Evolutionary conservation across 768 basidiomycete genomes (phyloP).

Genomic region (Artomyces pyxidatus): DNA sequence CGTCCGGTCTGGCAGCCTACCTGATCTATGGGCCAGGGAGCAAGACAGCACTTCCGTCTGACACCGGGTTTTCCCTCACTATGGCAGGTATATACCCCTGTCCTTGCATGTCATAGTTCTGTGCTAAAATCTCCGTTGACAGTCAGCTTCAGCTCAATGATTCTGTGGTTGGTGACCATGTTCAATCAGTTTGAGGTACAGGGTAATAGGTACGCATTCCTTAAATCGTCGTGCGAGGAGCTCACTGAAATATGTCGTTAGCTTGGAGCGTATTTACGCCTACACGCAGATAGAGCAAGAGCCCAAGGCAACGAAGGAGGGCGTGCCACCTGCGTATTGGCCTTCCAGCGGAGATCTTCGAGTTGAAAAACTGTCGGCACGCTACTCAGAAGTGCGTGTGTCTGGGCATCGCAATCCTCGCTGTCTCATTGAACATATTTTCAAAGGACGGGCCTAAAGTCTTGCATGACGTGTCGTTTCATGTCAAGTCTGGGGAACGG

Average conservation of each 20-base stretch:
- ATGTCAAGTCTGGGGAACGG: slow-evolving; percentile 47
- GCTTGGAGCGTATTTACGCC: slow-evolving; percentile 43
- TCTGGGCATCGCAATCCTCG: background rate
- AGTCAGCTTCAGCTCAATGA: slow-evolving; percentile 48
- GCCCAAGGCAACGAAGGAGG: slow-evolving; percentile 28
- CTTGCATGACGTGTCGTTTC: slow-evolving; percentile 42
- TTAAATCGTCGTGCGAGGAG: background rate
- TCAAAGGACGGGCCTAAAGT: slow-evolving; percentile 44
- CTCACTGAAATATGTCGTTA: slow-evolving; percentile 11
- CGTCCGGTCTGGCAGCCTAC: slow-evolving; percentile 41
- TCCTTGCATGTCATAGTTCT: background rate
- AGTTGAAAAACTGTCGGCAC: slow-evolving; percentile 44
- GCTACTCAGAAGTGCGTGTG: slow-evolving; percentile 30
- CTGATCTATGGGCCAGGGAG: slow-evolving; percentile 38
- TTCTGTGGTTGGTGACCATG: slow-evolving; percentile 40
- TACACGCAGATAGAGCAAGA: slow-evolving; percentile 53
- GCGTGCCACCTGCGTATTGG: slow-evolving; percentile 56
- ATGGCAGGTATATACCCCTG: slow-evolving; percentile 28
- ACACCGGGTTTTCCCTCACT: slow-evolving; percentile 32
- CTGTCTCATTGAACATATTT: background rate
- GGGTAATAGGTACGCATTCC: slow-evolving; percentile 20
- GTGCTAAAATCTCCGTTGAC: background rate
- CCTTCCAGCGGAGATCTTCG: slow-evolving; percentile 45
- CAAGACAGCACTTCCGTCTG: slow-evolving; percentile 26
- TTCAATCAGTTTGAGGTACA: slow-evolving; percentile 37